phyloP scores from a whole-genome alignment of 352 stramenopile species.

The Phytophthora hybrid region DNA sequence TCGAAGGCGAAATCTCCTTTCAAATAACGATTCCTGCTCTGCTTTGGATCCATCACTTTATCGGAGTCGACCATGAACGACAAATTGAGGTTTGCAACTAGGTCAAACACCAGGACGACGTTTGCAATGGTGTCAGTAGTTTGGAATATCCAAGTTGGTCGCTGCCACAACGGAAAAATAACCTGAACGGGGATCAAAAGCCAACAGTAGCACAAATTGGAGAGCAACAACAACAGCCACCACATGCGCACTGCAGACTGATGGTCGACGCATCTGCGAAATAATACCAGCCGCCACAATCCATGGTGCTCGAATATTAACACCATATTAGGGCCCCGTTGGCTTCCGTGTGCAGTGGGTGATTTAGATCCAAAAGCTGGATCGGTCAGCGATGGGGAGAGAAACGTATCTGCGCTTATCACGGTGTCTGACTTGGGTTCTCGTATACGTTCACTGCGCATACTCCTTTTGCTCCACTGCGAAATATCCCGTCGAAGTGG shows the following conservation, averaged over 20 bases:
- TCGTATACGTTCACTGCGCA: not conserved
- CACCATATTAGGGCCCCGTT: not conserved
- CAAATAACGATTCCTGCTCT: conserved; percentile 48
- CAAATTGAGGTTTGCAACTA: conserved; percentile 10
- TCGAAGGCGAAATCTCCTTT: conserved; percentile 47
- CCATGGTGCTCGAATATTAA: conserved; percentile 53
- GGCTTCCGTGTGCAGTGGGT: not conserved
- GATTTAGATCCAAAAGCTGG: not conserved
- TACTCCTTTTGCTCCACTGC: conserved; percentile 1
- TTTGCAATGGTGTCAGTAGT: not conserved
- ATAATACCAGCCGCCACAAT: not conserved
- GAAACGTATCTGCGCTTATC: conserved; percentile 2
- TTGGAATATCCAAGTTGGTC: conserved; percentile 29
- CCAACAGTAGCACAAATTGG: conserved; percentile 53
- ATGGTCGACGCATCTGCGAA: conserved; percentile 45
- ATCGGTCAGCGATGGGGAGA: not conserved
- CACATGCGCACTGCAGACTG: conserved; percentile 48
- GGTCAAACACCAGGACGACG: not conserved
- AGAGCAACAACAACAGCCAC: conserved; percentile 48
- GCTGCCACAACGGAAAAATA: conserved; percentile 47
- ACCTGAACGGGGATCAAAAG: conserved; percentile 53
- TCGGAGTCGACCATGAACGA: conserved; percentile 57
- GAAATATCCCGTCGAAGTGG: conserved; percentile 2
- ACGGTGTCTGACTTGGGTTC: not conserved
- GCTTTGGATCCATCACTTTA: conserved; percentile 54